Conservation (phyloP, 2,329 filamentous ascomycete species). For the Fusarium dimerum region DNA sequence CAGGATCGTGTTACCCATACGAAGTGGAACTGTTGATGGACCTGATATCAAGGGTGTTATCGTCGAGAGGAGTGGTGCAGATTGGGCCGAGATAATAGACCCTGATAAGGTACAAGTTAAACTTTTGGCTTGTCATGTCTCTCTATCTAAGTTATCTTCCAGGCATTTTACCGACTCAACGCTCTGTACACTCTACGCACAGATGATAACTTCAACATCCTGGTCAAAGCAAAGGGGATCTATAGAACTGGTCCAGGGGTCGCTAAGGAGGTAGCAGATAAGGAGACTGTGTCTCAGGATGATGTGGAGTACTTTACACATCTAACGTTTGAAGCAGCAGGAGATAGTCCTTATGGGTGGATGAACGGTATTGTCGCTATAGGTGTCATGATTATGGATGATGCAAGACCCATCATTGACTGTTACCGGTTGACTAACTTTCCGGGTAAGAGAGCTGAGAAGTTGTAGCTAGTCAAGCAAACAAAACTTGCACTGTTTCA, state of each 20-base stretch:
- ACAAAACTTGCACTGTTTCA: no score
- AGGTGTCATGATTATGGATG: constrained; percentile 19
- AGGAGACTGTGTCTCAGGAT: constrained; percentile 17
- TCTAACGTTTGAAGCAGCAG: constrained; percentile 18
- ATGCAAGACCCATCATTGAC: constrained; percentile 20
- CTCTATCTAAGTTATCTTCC: neutral
- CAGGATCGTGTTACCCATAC: constrained; percentile 19
- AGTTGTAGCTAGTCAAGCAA: neutral
- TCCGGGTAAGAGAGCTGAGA: constrained; percentile 6
- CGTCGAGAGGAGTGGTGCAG: constrained; percentile 18
- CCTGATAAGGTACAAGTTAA: constrained; percentile 10
- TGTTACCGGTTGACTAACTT: constrained; percentile 26
- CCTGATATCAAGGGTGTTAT: constrained; percentile 17
- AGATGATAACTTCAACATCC: constrained; percentile 14
- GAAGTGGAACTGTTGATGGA: constrained; percentile 13
- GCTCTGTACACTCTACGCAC: constrained; percentile 20
- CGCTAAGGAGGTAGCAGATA: neutral
- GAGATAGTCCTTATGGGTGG: constrained; percentile 14
- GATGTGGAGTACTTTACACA: constrained; percentile 24
- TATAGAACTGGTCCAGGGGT: constrained; percentile 19
- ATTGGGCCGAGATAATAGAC: constrained; percentile 20
- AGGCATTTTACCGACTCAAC: constrained; percentile 14
- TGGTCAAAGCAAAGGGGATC: constrained; percentile 20
- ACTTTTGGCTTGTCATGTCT: neutral
- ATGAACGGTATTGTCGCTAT: constrained; percentile 18